These are phyloP conservation scores for Hippophae gyantsensis DNA, from an alignment of 306 rosid genomes.

Conservation along the genomic window DNA sequence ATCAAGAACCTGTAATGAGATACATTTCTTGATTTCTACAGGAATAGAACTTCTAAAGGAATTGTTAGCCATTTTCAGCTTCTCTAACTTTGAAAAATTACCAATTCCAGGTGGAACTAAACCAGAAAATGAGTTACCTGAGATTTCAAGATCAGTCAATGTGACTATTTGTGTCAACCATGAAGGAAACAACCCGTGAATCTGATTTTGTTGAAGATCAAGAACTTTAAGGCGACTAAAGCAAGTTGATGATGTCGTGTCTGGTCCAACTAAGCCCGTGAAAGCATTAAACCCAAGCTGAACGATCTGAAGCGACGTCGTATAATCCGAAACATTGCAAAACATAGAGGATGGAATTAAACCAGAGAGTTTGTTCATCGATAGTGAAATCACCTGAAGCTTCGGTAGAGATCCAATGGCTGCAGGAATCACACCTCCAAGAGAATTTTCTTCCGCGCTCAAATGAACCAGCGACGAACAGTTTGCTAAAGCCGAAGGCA, in stretches of 20 bases:
- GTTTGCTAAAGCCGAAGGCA: conserved; percentile 82
- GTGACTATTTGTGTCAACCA: conserved; percentile 56
- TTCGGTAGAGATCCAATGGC: conserved; percentile 68
- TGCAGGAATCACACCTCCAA: conserved; percentile 73
- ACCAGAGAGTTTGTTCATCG: conserved; percentile 68
- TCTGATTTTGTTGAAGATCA: conserved; percentile 55
- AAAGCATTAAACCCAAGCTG: conserved; percentile 74
- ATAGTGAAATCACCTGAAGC: conserved; percentile 69
- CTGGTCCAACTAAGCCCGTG: conserved; percentile 51
- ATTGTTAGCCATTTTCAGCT: conserved; percentile 63
- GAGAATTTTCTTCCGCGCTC: conserved; percentile 66
- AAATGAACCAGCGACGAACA: conserved; percentile 75
- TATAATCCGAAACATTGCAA: conserved; percentile 48
- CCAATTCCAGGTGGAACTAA: conserved; percentile 47
- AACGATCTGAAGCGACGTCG: conserved; percentile 73
- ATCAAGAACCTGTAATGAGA: conserved; percentile 45
- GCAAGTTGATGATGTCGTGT: conserved; percentile 32
- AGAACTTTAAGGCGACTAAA: conserved; percentile 59
- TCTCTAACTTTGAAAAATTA: conserved; percentile 38
- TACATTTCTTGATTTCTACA: conserved; percentile 53
- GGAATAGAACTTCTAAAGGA: conserved; percentile 60
- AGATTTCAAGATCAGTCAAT: conserved; percentile 49
- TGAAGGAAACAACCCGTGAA: conserved; percentile 57
- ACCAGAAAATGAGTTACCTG: conserved; percentile 60
- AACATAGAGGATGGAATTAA: conserved; percentile 64